Evolutionary conservation across 495 filamentous ascomycete species (phyloP).

Genomic region (Hypomontagnella submonticulosa): DNA sequence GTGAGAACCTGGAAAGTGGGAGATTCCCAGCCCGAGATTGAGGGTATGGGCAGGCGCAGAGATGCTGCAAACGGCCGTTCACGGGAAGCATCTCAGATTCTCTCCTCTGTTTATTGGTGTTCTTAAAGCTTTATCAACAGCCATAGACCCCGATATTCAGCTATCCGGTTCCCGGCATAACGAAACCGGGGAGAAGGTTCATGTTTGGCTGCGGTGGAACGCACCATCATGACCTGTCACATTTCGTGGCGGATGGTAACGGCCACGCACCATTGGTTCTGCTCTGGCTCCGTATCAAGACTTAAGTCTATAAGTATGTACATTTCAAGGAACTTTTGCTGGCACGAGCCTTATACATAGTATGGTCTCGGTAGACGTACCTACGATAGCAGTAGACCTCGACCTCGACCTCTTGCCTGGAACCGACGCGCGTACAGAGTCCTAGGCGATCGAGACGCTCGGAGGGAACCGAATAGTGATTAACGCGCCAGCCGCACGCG

Average conservation of each 20-base stretch:
- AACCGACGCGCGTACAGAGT: constrained; percentile 34
- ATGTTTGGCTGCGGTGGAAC: constrained; percentile 37
- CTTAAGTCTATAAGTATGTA: background rate
- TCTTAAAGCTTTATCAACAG: constrained; percentile 13
- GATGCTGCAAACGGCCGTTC: constrained; percentile 41
- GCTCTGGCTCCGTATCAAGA: background rate
- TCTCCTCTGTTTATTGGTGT: background rate
- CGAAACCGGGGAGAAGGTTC: constrained; percentile 35
- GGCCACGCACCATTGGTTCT: background rate
- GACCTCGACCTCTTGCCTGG: constrained; percentile 6
- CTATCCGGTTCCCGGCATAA: constrained; percentile 36
- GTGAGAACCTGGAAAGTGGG: constrained; percentile 31
- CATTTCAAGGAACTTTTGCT: constrained; percentile 5
- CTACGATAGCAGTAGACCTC: constrained; percentile 4
- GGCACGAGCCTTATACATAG: background rate
- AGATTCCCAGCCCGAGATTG: constrained; percentile 25
- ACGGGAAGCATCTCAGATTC: constrained; percentile 8
- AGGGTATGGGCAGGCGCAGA: constrained; percentile 24
- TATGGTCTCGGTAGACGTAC: background rate
- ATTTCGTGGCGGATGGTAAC: constrained; percentile 14
- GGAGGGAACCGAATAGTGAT: constrained; percentile 42
- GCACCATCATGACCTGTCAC: constrained; percentile 28
- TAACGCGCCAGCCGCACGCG: constrained; percentile 41
- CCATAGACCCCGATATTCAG: constrained; percentile 7
- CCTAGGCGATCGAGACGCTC: constrained; percentile 29